Base-by-base conservation (phyloP, 2,329 filamentous ascomycete species). In the Tolypocladium pustulatum region DNA sequence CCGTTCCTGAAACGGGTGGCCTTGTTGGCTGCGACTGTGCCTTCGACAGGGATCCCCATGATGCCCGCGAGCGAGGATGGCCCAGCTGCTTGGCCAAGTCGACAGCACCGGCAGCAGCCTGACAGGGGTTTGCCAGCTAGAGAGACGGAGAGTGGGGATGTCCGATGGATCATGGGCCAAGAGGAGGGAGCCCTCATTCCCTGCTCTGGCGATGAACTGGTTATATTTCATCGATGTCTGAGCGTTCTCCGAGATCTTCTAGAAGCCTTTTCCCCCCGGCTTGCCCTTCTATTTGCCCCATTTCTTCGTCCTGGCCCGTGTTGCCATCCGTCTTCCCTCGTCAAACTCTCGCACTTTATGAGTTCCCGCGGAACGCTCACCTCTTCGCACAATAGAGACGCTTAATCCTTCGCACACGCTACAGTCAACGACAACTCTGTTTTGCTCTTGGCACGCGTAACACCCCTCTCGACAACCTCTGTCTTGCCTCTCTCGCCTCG, bases 1-100 rank as follows among this genome's bases (percentile, higher is more conserved):
- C 64, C 59, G 66, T 68, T 66, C 65, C 65, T 67, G 66, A 67
- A 67, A 68, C 66, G 64, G 62, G 59, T 55, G 56, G 40, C 52
- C 27, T 36, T 41, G 36, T 57, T 55, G 54, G 52, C 55, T 25
- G 30, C 49, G 54, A 56, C 54, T 27, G 32, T 43, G 56, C 36
- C 54, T 43, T 38, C 56, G 58, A 57, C 61, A 60, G 59, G 60
- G 62, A 49, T 56, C 55, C 55, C 46, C 52, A 46, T 58, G 58
- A 22, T 20, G 46, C 38, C 51, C 38, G 43, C 51, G 52, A 30
- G n/a, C 43, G 41, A 56, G 36, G 36, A 41, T 56, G 54, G 32
- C 56, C 40, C 38, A 25, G 56, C 27, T 36, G 46, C 38, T 22
- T 17, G 41, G n/a, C 41, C n/a, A 22, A n/a, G 5, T 53, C 49